Evolutionary conservation across 2,329 filamentous ascomycete species (phyloP).

Genomic region (Colletotrichum scovillei): DNA sequence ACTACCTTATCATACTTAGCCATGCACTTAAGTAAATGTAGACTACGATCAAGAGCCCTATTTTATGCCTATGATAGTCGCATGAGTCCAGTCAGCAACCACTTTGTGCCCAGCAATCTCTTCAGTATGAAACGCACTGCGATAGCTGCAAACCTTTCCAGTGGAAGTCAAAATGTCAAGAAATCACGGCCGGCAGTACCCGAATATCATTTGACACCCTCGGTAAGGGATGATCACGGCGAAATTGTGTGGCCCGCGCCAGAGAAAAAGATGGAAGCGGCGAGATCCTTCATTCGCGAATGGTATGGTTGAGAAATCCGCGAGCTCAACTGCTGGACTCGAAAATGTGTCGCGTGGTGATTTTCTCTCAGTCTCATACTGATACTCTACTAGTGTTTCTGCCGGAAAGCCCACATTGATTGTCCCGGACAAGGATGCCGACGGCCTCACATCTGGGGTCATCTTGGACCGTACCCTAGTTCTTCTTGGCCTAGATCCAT

Average conservation of each 20-base stretch:
- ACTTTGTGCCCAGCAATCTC: neutral
- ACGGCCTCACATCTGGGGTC: slow-evolving; percentile 72
- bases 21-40: neutral
- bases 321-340: neutral
- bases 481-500: slow-evolving; percentile 64
- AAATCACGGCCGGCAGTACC: slow-evolving; percentile 43
- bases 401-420: slow-evolving; percentile 66
- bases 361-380: slow-evolving; percentile 1
- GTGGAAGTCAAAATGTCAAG: neutral
- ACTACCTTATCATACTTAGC: neutral
- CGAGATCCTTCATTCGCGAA: slow-evolving; percentile 66
- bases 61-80: neutral
- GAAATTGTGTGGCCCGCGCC: slow-evolving; percentile 72
- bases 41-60: neutral
- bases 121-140: slow-evolving; percentile 23
- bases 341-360: neutral
- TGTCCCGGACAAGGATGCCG: slow-evolving; percentile 76
- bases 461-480: slow-evolving; percentile 71
- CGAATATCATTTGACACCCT: slow-evolving; percentile 57
- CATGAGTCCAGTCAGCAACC: neutral
- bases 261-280: slow-evolving; percentile 62
- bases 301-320: slow-evolving; percentile 54
- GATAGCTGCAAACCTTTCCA: neutral
- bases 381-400: slow-evolving; percentile 54
- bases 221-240: slow-evolving; percentile 55